Conservation (phyloP, 2,329 filamentous ascomycete genomes). For the Nannizzia gypsea region DNA sequence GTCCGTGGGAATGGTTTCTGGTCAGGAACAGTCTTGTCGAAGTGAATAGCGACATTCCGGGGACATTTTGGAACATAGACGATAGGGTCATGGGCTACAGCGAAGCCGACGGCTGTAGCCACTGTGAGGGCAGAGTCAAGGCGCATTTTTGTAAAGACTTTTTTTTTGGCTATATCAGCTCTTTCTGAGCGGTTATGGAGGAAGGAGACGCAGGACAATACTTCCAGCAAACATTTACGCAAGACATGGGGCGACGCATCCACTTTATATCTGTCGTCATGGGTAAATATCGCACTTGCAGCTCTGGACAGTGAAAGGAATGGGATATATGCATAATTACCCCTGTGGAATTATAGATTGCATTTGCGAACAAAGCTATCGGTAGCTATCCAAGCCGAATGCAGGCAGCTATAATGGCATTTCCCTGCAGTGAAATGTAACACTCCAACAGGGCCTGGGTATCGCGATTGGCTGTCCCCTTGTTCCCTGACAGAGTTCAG, state of each 20-base stretch:
- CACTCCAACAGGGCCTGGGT: not conserved
- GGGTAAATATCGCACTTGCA: not conserved
- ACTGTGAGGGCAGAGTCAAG: conserved; percentile 8
- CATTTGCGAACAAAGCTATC: not conserved
- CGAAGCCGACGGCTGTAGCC: conserved; percentile 2
- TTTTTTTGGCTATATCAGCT: not conserved
- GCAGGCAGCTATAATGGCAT: not conserved
- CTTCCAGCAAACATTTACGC: not conserved
- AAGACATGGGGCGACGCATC: not conserved
- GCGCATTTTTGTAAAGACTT: conserved; percentile 8
- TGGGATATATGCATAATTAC: not conserved
- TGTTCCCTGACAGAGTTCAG: not conserved
- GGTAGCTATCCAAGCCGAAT: not conserved
- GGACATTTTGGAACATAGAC: conserved; percentile 12
- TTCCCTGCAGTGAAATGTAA: not conserved
- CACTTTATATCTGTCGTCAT: not conserved
- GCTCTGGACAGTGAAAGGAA: not conserved
- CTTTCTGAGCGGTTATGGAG: not conserved
- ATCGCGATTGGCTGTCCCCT: not conserved
- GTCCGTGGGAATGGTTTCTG: conserved; percentile 34
- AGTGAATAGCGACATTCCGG: conserved; percentile 1
- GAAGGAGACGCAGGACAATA: not conserved
- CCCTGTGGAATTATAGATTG: not conserved
- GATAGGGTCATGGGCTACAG: not conserved
- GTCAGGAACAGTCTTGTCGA: conserved; percentile 34